Conservation (phyloP, 345 rosid species). For the Turnera subulata region DNA sequence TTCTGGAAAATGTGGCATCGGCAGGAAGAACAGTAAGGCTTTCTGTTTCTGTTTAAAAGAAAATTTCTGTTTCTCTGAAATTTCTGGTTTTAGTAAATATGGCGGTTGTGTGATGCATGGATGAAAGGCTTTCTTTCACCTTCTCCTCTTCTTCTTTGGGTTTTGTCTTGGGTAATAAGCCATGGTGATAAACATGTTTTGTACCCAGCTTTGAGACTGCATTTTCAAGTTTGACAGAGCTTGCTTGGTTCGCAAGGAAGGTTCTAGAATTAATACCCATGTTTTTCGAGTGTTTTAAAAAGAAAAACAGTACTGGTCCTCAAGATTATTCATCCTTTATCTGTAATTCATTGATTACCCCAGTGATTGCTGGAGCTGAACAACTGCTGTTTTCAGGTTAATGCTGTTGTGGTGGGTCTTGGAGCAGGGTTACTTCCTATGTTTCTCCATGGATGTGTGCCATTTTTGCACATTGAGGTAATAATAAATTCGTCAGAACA, state of each 20-base stretch:
- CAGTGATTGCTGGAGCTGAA: neutral
- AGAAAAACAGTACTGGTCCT: no score
- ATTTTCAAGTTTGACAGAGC: no score
- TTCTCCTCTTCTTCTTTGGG: no score
- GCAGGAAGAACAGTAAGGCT: constrained; percentile 47
- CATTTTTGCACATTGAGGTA: constrained; percentile 68
- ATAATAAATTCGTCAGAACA: constrained; percentile 2
- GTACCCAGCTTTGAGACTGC: no score
- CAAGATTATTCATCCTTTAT: neutral
- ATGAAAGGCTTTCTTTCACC: no score
- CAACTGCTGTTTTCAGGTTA: constrained; percentile 42
- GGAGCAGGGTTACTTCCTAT: constrained; percentile 97
- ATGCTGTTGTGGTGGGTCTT: constrained; percentile 78
- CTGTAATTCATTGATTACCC: neutral
- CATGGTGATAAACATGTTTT: no score
- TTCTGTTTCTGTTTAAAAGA: neutral
- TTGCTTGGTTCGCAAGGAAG: neutral
- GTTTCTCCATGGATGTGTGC: constrained; percentile 75
- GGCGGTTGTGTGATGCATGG: no score
- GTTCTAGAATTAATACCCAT: neutral
- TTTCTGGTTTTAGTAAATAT: neutral
- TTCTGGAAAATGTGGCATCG: constrained; percentile 56
- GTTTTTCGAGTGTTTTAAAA: no score
- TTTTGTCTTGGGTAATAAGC: no score
- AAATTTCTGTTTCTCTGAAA: no score